phyloP scores from a whole-genome alignment of 345 rosid species.

The Sisymbrium irio region DNA sequence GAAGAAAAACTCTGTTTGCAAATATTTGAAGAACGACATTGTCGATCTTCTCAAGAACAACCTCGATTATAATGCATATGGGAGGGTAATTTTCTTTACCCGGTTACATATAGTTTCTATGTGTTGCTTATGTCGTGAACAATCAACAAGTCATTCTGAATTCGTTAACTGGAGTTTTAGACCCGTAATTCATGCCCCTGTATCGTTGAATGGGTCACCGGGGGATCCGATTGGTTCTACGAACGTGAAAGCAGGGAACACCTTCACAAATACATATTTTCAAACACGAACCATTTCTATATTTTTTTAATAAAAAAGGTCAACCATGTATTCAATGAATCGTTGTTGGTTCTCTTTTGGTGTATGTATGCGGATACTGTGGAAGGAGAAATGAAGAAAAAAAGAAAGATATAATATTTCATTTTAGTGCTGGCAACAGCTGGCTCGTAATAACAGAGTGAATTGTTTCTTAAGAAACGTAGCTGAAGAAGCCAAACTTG shows the following conservation, averaged over 20 bases:
- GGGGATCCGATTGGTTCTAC: not conserved
- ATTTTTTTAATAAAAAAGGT: not conserved
- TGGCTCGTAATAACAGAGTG: not conserved
- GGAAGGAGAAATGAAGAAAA: not conserved
- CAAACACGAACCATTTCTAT: not conserved
- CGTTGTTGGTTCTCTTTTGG: not conserved
- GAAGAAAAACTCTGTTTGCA: constrained; percentile 63
- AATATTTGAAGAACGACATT: constrained; percentile 71
- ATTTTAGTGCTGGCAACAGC: constrained; percentile 23
- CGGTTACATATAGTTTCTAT: not conserved
- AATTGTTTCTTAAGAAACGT: constrained; percentile 23
- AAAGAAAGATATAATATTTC: not conserved
- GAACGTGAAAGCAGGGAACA: constrained; percentile 1
- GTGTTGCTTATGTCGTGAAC: not conserved
- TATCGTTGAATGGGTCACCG: constrained; percentile 3
- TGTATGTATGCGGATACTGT: not conserved
- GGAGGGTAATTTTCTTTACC: constrained; percentile 50
- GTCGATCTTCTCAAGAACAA: constrained; percentile 68
- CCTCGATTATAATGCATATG: constrained; percentile 68
- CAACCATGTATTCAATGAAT: constrained; percentile 2
- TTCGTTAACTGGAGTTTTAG: not conserved
- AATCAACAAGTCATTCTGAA: not conserved
- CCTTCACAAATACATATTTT: not conserved
- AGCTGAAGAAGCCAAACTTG: no score
- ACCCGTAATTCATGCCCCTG: not conserved